Evolutionary conservation across 345 rosid species (phyloP).

Genomic region (Eucalyptus grandis): DNA sequence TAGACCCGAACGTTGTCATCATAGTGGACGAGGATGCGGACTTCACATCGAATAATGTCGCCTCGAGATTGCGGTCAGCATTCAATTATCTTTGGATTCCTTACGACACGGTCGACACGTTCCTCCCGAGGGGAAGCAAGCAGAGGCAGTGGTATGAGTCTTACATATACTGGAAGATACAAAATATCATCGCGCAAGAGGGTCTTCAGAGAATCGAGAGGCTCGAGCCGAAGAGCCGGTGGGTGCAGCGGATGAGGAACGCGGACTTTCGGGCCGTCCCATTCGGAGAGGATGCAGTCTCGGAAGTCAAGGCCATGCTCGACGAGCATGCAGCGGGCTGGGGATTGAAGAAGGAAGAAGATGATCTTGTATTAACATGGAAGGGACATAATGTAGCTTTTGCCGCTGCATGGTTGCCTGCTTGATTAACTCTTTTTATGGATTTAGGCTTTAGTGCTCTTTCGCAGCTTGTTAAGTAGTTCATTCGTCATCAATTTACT

Average conservation of each 20-base stretch:
- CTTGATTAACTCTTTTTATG: neutral
- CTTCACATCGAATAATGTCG: conserved; percentile 50
- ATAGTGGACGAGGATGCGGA: conserved; percentile 83
- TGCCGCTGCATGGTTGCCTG: conserved; percentile 77
- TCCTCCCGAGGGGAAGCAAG: conserved; percentile 55
- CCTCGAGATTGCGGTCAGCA: conserved; percentile 49
- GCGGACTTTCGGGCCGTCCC: conserved; percentile 37
- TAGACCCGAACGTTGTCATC: conserved; percentile 58
- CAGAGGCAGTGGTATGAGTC: conserved; percentile 86
- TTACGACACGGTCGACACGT: conserved; percentile 69
- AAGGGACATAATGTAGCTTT: conserved; percentile 91
- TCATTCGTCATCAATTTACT: neutral
- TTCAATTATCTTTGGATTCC: conserved; percentile 91
- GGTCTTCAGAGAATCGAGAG: conserved; percentile 72
- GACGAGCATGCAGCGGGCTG: conserved; percentile 91
- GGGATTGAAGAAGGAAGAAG: conserved; percentile 83
- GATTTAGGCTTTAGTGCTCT: neutral
- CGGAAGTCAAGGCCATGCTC: conserved; percentile 68
- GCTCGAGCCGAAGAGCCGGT: conserved; percentile 49
- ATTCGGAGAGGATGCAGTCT: conserved; percentile 41
- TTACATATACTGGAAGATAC: conserved; percentile 66
- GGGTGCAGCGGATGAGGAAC: conserved; percentile 70
- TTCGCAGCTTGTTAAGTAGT: neutral
- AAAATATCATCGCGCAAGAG: conserved; percentile 74
- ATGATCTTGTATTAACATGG: conserved; percentile 84